Evolutionary conservation across 208 protist species (phyloP), one percentile per base, ranked within the genome.

Genomic region (Strigomonas culicis): DNA sequence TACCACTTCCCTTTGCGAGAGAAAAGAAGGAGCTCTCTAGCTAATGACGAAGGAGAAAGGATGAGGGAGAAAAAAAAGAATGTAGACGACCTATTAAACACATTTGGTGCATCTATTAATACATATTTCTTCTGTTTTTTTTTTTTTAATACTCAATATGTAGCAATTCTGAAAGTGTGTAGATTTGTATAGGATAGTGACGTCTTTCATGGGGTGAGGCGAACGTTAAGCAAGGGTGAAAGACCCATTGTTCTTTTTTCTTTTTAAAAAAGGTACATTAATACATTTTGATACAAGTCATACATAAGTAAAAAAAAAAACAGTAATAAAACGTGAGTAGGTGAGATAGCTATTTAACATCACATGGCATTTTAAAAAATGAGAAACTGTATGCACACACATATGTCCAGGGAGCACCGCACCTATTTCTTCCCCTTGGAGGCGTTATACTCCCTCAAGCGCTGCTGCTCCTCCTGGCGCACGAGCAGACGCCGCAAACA

Each of bases 391-490:
- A 13, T 41, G 36, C 36, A 41, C 36, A 41, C 36, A 41, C 36
- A 41, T 17, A 41, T n/a, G n/a, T n/a, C n/a, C n/a, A n/a, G 15
- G 46, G 15, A 21, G 11, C 43, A 46, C 59, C 13, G 51, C 53
- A 8, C 32, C 65, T n/a, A 24, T 52, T n/a, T 63, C 51, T 6
- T 30, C 52, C 10, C 47, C 61, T 75, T 50, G 6, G 60, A 51
- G 6, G 75, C 72, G 31, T 72, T 47, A 59, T 74, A 76, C 43
- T 75, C 63, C 10, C 82, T 82, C 51, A 78, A 60, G 30, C 70
- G 41, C 68, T 85, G 80, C 2, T 86, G 65, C 24, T 63, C 46
- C 70, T 92, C 77, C 59, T 92, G 80, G 27, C 74, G 72, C 30
- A 72, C 59, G 13, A 92, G 59, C 44, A 88, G 72, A 55, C 82